These are phyloP conservation scores for Brassica nigra DNA, from an alignment of 345 rosid species.

Conservation along the genomic window DNA sequence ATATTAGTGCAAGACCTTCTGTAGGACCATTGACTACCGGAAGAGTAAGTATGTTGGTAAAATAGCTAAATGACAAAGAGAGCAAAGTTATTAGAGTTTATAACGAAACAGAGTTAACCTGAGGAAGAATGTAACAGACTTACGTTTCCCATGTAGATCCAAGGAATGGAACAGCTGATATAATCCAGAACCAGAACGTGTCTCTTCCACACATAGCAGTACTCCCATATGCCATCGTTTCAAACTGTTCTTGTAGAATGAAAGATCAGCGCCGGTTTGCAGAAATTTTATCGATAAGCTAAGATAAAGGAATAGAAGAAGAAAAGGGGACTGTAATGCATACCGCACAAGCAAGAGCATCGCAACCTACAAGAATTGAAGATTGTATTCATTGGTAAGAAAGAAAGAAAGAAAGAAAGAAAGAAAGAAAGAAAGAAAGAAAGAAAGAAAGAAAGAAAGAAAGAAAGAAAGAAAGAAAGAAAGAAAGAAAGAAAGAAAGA, in stretches of 20 bases:
- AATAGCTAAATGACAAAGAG: slow-evolving; percentile 55
- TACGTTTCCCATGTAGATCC: slow-evolving; percentile 98
- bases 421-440: background rate
- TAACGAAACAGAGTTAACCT: background rate
- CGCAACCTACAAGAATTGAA: slow-evolving; percentile 71
- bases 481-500: background rate
- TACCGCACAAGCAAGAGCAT: slow-evolving; percentile 99
- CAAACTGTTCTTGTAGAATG: slow-evolving; percentile 52
- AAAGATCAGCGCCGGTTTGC: background rate
- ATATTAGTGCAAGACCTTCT: slow-evolving; percentile 92
- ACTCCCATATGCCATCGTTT: slow-evolving; percentile 88
- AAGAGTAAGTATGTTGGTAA: slow-evolving; percentile 87
- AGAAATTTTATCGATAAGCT: background rate
- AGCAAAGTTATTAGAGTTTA: slow-evolving; percentile 13
- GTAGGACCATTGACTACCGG: slow-evolving; percentile 97
- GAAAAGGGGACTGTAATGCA: slow-evolving; percentile 28
- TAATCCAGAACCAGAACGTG: slow-evolving; percentile 92
- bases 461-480: background rate
- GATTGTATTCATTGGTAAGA: background rate
- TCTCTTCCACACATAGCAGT: slow-evolving; percentile 94
- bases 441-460: background rate
- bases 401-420: background rate
- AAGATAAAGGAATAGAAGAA: background rate
- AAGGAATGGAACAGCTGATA: slow-evolving; percentile 90
- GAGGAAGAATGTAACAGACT: slow-evolving; percentile 30